Evolutionary conservation across 176 grass and related monocot species (phyloP).

Genomic region (Calamus simplicifolius): DNA sequence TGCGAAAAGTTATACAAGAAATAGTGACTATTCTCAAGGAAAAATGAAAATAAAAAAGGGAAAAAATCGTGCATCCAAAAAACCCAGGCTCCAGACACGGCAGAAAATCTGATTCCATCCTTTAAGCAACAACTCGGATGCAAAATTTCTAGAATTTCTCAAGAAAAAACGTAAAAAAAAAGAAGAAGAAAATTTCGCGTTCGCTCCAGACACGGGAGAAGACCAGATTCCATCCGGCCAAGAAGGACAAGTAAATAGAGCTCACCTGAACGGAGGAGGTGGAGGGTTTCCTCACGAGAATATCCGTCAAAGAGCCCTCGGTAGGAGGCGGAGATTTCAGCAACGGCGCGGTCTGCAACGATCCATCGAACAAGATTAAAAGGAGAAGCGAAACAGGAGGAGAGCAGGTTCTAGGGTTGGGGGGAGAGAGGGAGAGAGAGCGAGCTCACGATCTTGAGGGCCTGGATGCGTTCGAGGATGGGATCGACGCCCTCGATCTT

Average conservation of each 20-base stretch:
- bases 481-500: constrained; percentile 16
- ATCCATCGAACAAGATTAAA: not conserved
- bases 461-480: constrained; percentile 11
- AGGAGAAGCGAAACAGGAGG: not conserved
- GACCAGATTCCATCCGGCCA: too few species aligned
- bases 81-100: too few species aligned
- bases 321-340: constrained; percentile 5
- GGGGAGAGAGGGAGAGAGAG: too few species aligned
- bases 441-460: constrained; percentile 10
- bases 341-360: constrained; percentile 14
- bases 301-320: constrained; percentile 8
- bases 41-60: too few species aligned
- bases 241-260: not conserved
- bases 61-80: too few species aligned
- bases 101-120: too few species aligned
- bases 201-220: not conserved
- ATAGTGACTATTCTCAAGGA: too few species aligned
- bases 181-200: not conserved
- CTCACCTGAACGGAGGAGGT: constrained; percentile 7
- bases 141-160: too few species aligned
- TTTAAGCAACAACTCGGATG: too few species aligned
- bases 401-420: too few species aligned
- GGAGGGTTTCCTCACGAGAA: constrained; percentile 15
- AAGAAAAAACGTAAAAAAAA: not conserved
- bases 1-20: too few species aligned